Conservation (phyloP, 441 rosid species). For the Adansonia madagascariensis region DNA sequence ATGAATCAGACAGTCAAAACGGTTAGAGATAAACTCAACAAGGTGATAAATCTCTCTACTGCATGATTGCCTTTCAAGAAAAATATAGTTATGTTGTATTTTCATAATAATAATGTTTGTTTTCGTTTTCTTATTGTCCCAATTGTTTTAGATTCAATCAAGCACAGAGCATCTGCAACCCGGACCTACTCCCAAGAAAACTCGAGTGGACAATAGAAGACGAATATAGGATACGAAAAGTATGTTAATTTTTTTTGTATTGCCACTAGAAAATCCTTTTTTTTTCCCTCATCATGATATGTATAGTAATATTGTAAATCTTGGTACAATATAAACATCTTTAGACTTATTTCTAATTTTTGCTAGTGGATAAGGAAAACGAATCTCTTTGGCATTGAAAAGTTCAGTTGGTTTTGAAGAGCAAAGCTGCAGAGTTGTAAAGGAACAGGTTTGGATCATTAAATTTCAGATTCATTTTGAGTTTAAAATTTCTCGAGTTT, state of each 20-base stretch:
- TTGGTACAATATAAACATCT: not conserved
- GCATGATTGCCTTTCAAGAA: not conserved
- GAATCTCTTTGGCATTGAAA: not conserved
- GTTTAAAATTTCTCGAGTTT: no score
- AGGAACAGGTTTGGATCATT: no score
- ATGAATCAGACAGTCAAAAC: slow-evolving; percentile 74
- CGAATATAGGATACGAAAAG: slow-evolving; percentile 39
- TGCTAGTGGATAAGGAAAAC: not conserved
- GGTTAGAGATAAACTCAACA: slow-evolving; percentile 76
- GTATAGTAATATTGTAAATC: not conserved
- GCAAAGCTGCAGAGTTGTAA: no score
- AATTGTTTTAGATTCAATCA: slow-evolving; percentile 52
- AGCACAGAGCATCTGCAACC: slow-evolving; percentile 47
- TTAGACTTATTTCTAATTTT: not conserved
- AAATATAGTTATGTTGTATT: not conserved
- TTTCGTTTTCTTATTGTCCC: not conserved
- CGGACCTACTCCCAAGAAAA: slow-evolving; percentile 53
- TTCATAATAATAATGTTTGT: not conserved
- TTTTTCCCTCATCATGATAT: no score
- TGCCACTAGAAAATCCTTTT: not conserved
- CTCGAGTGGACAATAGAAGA: slow-evolving; percentile 57
- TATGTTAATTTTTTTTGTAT: not conserved
- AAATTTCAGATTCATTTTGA: no score
- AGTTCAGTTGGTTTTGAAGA: no score
- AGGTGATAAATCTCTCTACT: slow-evolving; percentile 47